Conservation (phyloP, 495 filamentous ascomycete species). For the Viridothelium virens region DNA sequence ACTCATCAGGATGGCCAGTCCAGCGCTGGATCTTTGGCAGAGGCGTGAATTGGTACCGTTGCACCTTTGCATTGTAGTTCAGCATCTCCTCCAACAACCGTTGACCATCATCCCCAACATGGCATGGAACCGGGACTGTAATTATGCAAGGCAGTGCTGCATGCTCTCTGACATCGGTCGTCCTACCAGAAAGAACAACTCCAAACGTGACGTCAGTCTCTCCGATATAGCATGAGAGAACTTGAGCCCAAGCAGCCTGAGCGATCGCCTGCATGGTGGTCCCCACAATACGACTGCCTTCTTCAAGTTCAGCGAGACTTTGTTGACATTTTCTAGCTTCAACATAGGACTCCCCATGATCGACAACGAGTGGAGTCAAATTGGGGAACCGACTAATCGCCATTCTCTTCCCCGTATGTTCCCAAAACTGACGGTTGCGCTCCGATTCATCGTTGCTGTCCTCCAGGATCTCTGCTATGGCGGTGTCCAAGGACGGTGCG, state of each 20-base stretch:
- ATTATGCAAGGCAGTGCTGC: slow-evolving; percentile 65
- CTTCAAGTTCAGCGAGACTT: slow-evolving; percentile 40
- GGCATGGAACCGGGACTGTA: slow-evolving; percentile 58
- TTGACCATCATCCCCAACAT: slow-evolving; percentile 43
- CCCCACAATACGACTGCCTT: slow-evolving; percentile 43
- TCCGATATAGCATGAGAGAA: slow-evolving; percentile 65
- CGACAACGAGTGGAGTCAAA: slow-evolving; percentile 52
- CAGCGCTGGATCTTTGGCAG: slow-evolving; percentile 59
- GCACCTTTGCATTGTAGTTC: slow-evolving; percentile 50
- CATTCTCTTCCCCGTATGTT: slow-evolving; percentile 42
- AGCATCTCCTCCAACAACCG: slow-evolving; percentile 52
- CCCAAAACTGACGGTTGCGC: slow-evolving; percentile 53
- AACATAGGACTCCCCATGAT: slow-evolving; percentile 33
- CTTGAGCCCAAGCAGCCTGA: slow-evolving; percentile 64
- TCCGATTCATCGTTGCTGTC: slow-evolving; percentile 33
- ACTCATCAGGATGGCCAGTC: slow-evolving; percentile 48
- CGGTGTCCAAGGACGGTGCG: slow-evolving; percentile 31
- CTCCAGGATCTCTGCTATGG: slow-evolving; percentile 41
- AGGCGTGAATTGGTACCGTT: slow-evolving; percentile 62
- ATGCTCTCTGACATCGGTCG: slow-evolving; percentile 44
- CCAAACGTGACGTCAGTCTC: slow-evolving; percentile 63
- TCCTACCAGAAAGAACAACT: slow-evolving; percentile 61
- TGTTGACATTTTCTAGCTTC: slow-evolving; percentile 24
- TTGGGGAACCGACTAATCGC: slow-evolving; percentile 59
- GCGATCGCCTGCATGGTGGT: slow-evolving; percentile 63